Conservation (phyloP, 1,139 yeast species). For the Candida dubliniensis region DNA sequence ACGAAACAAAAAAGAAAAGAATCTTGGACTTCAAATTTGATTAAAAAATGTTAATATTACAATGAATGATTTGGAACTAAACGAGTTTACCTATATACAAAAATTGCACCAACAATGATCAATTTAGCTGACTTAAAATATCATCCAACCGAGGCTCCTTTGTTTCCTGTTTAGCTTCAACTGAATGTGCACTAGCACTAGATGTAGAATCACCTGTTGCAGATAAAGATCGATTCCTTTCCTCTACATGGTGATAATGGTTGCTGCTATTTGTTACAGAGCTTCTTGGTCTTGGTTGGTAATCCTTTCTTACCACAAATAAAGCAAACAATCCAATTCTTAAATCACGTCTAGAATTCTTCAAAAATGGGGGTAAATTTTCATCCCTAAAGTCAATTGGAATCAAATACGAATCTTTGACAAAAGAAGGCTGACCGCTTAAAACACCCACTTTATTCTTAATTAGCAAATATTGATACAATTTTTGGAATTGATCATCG, state of each 20-base stretch:
- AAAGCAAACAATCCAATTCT: constrained; percentile 43
- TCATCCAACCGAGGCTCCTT: background rate
- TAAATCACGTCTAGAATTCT: constrained; percentile 14
- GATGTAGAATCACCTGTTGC: too few relatives aligned
- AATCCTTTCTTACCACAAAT: constrained; percentile 48
- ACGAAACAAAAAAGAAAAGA: too few relatives aligned
- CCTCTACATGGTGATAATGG: background rate
- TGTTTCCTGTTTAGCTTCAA: too few relatives aligned
- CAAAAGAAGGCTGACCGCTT: constrained; percentile 41
- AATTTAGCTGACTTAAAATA: background rate
- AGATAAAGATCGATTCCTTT: too few relatives aligned
- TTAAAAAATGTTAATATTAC: background rate
- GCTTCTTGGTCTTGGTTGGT: constrained; percentile 19
- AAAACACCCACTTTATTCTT: constrained; percentile 64
- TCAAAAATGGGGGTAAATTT: constrained; percentile 29
- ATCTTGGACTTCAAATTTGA: too few relatives aligned
- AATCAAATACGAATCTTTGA: constrained; percentile 67
- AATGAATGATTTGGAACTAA: background rate
- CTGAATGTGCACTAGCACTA: too few relatives aligned
- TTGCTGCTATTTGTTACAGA: background rate
- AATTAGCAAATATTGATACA: constrained; percentile 53
- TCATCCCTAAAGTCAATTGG: constrained; percentile 39
- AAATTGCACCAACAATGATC: background rate
- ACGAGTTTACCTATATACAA: background rate
- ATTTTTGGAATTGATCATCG: constrained; percentile 36